phyloP scores from a whole-genome alignment of 1,139 yeast genomes.

The Blastobotrys apis region DNA sequence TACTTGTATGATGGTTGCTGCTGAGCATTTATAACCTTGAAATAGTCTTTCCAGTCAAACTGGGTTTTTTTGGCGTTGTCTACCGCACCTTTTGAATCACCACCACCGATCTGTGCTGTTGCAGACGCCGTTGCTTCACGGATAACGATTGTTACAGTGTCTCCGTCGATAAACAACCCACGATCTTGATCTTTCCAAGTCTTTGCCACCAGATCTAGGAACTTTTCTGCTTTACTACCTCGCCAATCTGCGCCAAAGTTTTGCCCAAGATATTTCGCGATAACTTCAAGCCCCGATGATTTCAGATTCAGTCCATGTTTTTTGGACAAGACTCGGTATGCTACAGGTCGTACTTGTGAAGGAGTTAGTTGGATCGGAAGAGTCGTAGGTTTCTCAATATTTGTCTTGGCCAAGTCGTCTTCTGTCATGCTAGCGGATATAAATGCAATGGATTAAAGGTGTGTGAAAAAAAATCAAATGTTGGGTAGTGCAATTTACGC shows the following conservation, averaged over 20 bases:
- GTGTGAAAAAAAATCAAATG: too few species aligned
- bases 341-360: conserved; percentile 81
- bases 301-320: conserved; percentile 89
- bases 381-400: conserved; percentile 38
- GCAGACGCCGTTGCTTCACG: conserved; percentile 40
- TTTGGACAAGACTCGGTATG: conserved; percentile 82
- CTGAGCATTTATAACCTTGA: conserved; percentile 59
- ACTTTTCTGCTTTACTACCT: conserved; percentile 58
- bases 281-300: conserved; percentile 68
- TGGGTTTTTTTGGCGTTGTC: neutral
- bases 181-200: conserved; percentile 86
- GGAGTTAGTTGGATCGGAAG: conserved; percentile 77
- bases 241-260: conserved; percentile 87
- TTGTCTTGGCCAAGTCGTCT: too few species aligned
- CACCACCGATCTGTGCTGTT: neutral
- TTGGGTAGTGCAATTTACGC: too few species aligned
- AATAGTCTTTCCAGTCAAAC: conserved; percentile 61
- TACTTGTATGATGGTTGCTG: conserved; percentile 65
- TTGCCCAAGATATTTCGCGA: conserved; percentile 70
- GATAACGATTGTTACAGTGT: conserved; percentile 59
- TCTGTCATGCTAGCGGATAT: too few species aligned
- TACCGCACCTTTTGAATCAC: neutral
- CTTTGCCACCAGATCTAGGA: conserved; percentile 73
- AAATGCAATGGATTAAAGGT: too few species aligned
- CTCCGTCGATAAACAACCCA: conserved; percentile 79